Conservation (phyloP, 2,329 filamentous ascomycete genomes). For the Alternaria sp. region DNA sequence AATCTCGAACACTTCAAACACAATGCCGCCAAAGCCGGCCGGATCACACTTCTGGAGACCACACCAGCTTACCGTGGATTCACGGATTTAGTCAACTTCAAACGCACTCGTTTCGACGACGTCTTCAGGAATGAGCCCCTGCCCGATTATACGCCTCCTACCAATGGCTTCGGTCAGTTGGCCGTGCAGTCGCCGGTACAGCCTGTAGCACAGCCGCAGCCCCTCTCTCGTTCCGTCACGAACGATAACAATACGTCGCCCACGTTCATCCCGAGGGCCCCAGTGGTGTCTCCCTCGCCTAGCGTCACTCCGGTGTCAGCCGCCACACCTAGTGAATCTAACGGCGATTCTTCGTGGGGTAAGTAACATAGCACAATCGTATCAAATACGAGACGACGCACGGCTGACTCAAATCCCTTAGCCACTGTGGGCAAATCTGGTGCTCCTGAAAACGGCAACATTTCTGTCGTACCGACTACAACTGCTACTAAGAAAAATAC, state of each 20-base stretch:
- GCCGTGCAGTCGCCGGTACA: conserved; percentile 17
- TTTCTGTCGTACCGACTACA: conserved; percentile 47
- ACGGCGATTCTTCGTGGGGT: conserved; percentile 33
- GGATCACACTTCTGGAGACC: conserved; percentile 57
- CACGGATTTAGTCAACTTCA: conserved; percentile 51
- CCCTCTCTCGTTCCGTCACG: conserved; percentile 23
- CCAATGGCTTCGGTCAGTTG: conserved; percentile 8
- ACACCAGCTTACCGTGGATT: conserved; percentile 54
- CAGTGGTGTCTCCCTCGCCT: conserved; percentile 24
- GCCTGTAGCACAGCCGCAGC: conserved; percentile 23
- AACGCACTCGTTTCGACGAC: conserved; percentile 48
- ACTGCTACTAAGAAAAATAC: conserved; percentile 25
- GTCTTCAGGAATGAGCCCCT: conserved; percentile 55
- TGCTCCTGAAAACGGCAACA: conserved; percentile 40
- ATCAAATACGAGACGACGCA: neutral
- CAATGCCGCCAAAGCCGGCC: conserved; percentile 46
- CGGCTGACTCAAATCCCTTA: conserved; percentile 32
- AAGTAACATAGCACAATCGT: conserved; percentile 1
- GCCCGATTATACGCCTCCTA: conserved; percentile 37
- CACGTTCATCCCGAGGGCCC: conserved; percentile 19
- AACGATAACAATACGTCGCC: conserved; percentile 25
- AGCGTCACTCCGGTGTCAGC: conserved; percentile 33
- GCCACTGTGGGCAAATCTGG: conserved; percentile 55
- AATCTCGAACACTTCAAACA: conserved; percentile 57
- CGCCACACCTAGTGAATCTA: conserved; percentile 16